A percentile compares a stretch with the other conserved stretches of the same genome.
These are phyloP conservation scores for Coemansia sp. DNA, from an alignment of 192 early-diverging fungal genomes.

Conservation along the genomic window DNA sequence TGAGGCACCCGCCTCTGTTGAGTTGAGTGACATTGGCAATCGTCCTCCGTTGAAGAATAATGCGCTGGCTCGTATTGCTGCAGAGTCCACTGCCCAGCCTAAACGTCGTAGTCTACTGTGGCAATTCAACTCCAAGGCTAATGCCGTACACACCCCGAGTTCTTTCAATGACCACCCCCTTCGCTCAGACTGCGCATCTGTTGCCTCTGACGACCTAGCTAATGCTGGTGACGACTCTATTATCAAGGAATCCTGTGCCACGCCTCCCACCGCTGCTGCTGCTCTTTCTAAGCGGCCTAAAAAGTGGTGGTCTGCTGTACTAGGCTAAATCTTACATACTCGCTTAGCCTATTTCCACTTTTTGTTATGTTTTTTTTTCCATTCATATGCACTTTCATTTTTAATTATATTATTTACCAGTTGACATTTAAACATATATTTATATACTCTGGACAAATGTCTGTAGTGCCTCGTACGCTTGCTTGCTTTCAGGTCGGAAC, in stretches of 20 bases:
- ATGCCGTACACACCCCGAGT: background rate
- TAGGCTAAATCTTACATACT: constrained; percentile 16
- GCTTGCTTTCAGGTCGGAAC: constrained; percentile 17
- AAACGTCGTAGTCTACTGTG: constrained; percentile 46
- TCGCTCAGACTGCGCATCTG: constrained; percentile 9
- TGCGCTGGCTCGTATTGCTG: constrained; percentile 16
- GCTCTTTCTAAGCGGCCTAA: constrained; percentile 11
- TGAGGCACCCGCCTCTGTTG: background rate
- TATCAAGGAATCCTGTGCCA: background rate
- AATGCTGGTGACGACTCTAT: background rate
- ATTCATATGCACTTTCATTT: background rate
- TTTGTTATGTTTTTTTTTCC: background rate
- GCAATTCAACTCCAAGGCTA: constrained; percentile 33
- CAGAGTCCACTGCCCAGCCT: constrained; percentile 8
- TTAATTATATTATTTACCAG: background rate
- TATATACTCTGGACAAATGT: constrained; percentile 12
- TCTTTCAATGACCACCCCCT: background rate
- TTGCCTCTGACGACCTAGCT: constrained; percentile 7
- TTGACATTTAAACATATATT: too few species aligned
- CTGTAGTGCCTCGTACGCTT: constrained; percentile 20
- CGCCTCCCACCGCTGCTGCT: background rate
- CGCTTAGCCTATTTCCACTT: background rate
- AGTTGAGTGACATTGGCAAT: background rate
- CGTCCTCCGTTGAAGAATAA: constrained; percentile 8
- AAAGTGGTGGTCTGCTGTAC: constrained; percentile 49